Evolutionary conservation across 495 filamentous ascomycete genomes (phyloP).

Genomic region (Aeminium ludgeri): DNA sequence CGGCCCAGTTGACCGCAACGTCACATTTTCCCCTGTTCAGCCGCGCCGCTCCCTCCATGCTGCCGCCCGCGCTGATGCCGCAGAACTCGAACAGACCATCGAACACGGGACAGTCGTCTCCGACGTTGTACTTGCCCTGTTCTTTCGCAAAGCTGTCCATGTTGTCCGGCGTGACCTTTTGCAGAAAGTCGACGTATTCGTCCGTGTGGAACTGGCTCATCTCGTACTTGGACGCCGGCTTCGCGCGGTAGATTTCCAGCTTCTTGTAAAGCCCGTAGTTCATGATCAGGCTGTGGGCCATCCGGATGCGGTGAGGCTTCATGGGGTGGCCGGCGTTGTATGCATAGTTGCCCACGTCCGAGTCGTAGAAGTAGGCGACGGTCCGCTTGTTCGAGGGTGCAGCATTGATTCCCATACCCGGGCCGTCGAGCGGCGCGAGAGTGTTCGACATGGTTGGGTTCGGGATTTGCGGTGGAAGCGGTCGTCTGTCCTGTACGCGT

Average conservation of each 20-base stretch:
- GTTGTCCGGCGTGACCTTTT: conserved; percentile 93
- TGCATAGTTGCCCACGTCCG: conserved; percentile 92
- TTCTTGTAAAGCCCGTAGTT: conserved; percentile 97
- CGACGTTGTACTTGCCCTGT: conserved; percentile 93
- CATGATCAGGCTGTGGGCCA: conserved; percentile 96
- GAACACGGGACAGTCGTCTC: conserved; percentile 95
- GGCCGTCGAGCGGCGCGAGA: conserved; percentile 14
- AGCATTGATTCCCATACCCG: conserved; percentile 3
- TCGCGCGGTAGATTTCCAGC: conserved; percentile 97
- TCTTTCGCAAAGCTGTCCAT: conserved; percentile 90
- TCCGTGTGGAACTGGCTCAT: conserved; percentile 99
- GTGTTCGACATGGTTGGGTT: background rate
- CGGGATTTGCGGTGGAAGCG: too few relatives aligned
- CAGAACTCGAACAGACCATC: conserved; percentile 98
- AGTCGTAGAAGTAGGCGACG: conserved; percentile 95
- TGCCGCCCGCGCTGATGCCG: conserved; percentile 89
- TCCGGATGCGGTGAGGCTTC: conserved; percentile 95
- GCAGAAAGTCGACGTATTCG: conserved; percentile 96
- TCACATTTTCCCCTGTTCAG: conserved; percentile 90
- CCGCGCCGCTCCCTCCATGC: conserved; percentile 89
- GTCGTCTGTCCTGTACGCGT: too few relatives aligned
- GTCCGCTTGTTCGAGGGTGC: conserved; percentile 34
- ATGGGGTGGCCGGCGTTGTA: conserved; percentile 97
- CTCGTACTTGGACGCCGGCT: conserved; percentile 85
- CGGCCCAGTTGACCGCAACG: conserved; percentile 95